These are phyloP conservation scores for Pyrenophora teres DNA, from an alignment of 2,329 filamentous ascomycete species.

Conservation along the genomic window DNA sequence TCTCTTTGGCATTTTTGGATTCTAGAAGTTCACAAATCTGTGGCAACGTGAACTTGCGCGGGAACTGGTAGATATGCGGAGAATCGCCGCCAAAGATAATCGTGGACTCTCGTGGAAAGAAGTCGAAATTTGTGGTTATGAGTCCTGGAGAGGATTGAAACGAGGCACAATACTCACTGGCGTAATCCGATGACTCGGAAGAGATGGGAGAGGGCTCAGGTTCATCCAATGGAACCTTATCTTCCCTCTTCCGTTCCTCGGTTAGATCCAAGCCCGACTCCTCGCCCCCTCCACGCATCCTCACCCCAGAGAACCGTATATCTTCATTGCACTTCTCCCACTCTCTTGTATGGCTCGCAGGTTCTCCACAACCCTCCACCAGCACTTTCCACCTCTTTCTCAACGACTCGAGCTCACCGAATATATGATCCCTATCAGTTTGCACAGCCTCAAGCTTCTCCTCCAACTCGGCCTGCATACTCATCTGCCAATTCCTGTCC, in stretches of 20 bases:
- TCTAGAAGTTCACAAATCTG: conserved; percentile 16
- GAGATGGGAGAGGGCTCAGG: background rate
- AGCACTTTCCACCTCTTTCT: background rate
- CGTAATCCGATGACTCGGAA: background rate
- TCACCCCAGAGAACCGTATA: too few relatives aligned
- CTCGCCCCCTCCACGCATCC: too few relatives aligned
- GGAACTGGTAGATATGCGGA: conserved; percentile 20
- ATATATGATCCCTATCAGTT: conserved; percentile 3
- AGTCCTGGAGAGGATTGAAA: too few relatives aligned
- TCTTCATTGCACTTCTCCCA: too few relatives aligned
- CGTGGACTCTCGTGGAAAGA: background rate
- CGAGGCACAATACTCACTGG: background rate
- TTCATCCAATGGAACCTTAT: too few relatives aligned
- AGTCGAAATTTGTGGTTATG: background rate
- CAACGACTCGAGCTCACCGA: background rate
- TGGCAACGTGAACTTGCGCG: conserved; percentile 13
- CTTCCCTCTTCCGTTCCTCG: too few relatives aligned
- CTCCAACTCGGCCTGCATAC: conserved; percentile 7
- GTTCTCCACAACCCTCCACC: background rate
- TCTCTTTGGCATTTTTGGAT: background rate
- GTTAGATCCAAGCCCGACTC: too few relatives aligned
- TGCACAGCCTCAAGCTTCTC: background rate
- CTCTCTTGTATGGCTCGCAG: too few relatives aligned
- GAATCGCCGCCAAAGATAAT: background rate
- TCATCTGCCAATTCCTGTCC: conserved; percentile 13